Base-by-base conservation (phyloP, 495 filamentous ascomycete species). In the Trichoderma erinaceum region DNA sequence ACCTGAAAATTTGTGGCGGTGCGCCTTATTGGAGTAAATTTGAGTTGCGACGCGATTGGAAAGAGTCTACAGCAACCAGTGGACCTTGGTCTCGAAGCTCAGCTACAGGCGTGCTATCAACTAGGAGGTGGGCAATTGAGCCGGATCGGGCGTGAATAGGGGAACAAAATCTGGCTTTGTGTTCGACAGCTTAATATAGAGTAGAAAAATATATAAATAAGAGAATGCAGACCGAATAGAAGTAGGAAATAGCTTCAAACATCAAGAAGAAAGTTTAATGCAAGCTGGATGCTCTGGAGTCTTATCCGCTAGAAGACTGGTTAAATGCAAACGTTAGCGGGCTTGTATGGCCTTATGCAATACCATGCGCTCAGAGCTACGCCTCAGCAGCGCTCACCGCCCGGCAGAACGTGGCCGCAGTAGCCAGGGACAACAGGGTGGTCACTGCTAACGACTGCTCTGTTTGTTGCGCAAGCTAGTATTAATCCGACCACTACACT, bases 391-490 rank as follows among this genome's bases (percentile, higher is more conserved):
- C 2, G 0, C 56, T 65, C 63, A 65, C 63, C 63, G 63, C 63
- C 63, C 63, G 63, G 63, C 63, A 65, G 63, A 65, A 41, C 41
- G 7, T 32, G 21, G 48, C 35, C 23, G 35, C 35, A 65, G 63
- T 44, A 65, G 25, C 63, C 56, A 61, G 56, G 56, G 56, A 61
- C 56, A 61, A 61, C 56, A 29, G 56, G 56, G 56, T 61, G 56
- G 56, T 61, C 56, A 61, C 56, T 61, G 56, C 56, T 61, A 61
- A 13, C 27, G 27, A 61, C 1, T 27, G 16, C 63, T 35, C 29
- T 29, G 29, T 29, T 41, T 65, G 15, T 64, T 23, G 35, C 61
- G 35, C 63, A 32, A 65, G 63, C 35, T 25, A 13, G 44, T 15
- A 44, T 15, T 13, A n/a, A 41, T 13, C 11, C 63, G 21, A 65